phyloP scores from a whole-genome alignment of 1,284 basidiomycete genomes.

The Tilletia horrida region DNA sequence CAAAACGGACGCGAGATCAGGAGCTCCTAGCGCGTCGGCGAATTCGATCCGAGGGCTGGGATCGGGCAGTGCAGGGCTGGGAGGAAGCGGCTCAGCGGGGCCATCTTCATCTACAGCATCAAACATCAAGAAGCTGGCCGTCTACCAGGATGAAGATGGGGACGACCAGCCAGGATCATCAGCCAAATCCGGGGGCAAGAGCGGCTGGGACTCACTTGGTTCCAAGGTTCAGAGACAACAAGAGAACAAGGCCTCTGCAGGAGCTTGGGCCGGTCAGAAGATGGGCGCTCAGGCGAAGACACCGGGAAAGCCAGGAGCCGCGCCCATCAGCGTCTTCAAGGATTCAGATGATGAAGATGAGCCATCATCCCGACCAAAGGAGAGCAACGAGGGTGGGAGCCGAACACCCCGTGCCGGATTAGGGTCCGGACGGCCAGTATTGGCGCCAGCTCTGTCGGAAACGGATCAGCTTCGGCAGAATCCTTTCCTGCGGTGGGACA shows the following conservation, averaged over 20 bases:
- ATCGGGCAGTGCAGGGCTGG: constrained; percentile 18
- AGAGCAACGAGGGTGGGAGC: too few species aligned
- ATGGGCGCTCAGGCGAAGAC: not conserved
- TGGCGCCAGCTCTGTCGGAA: constrained; percentile 24
- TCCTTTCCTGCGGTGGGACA: constrained; percentile 45
- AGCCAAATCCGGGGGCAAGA: not conserved
- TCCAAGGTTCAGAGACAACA: constrained; percentile 14
- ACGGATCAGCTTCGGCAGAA: constrained; percentile 43
- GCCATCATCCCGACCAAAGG: not conserved
- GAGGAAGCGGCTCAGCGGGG: not conserved
- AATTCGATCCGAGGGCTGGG: constrained; percentile 32
- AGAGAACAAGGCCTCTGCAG: constrained; percentile 2
- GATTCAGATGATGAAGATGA: constrained; percentile 35
- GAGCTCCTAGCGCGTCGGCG: constrained; percentile 27
- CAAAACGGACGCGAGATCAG: constrained; percentile 25
- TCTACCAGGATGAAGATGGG: constrained; percentile 22
- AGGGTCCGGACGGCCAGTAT: not conserved
- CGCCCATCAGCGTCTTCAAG: constrained; percentile 36
- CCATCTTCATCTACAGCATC: not conserved
- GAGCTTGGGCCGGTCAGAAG: constrained; percentile 10
- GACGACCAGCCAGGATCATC: not conserved
- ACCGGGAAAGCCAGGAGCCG: constrained; percentile 7
- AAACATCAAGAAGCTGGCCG: constrained; percentile 6
- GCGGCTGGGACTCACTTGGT: not conserved
- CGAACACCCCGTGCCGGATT: not conserved